Conservation (phyloP, 1,284 basidiomycete genomes). For the Moniliophthora roreri region DNA sequence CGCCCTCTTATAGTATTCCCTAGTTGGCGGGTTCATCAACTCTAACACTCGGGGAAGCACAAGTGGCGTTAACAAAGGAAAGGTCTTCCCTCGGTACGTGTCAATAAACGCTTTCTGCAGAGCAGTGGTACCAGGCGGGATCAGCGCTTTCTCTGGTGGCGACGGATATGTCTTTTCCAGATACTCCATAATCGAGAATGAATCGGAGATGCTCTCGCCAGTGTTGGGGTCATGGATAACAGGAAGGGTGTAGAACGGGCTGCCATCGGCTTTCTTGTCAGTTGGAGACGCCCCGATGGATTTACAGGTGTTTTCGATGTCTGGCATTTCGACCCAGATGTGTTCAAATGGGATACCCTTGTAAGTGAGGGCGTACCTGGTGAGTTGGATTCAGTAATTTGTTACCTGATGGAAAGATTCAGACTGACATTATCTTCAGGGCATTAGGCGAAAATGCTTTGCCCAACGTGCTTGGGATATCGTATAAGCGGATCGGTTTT, state of each 20-base stretch:
- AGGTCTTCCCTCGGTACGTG: not conserved
- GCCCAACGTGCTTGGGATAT: no score
- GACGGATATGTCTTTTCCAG: constrained; percentile 33
- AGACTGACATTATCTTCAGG: not conserved
- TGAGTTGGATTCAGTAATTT: not conserved
- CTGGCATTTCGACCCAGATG: constrained; percentile 29
- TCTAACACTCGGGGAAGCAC: not conserved
- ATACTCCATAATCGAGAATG: constrained; percentile 22
- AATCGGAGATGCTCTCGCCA: not conserved
- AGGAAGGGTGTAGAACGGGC: not conserved
- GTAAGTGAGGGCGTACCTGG: constrained; percentile 27
- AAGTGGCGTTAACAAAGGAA: constrained; percentile 4
- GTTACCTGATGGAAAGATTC: not conserved
- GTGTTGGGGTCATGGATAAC: not conserved
- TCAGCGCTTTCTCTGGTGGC: constrained; percentile 27
- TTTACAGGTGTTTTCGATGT: constrained; percentile 26
- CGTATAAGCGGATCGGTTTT: no score
- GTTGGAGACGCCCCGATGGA: constrained; percentile 25
- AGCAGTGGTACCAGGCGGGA: constrained; percentile 12
- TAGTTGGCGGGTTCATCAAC: constrained; percentile 26
- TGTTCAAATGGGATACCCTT: constrained; percentile 28
- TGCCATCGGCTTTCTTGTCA: constrained; percentile 9
- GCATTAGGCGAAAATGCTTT: not conserved
- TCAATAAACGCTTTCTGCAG: not conserved
- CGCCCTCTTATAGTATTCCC: constrained; percentile 27